Evolutionary conservation across 352 stramenopile species (phyloP).

Genomic region (Phytophthora nicotianae): DNA sequence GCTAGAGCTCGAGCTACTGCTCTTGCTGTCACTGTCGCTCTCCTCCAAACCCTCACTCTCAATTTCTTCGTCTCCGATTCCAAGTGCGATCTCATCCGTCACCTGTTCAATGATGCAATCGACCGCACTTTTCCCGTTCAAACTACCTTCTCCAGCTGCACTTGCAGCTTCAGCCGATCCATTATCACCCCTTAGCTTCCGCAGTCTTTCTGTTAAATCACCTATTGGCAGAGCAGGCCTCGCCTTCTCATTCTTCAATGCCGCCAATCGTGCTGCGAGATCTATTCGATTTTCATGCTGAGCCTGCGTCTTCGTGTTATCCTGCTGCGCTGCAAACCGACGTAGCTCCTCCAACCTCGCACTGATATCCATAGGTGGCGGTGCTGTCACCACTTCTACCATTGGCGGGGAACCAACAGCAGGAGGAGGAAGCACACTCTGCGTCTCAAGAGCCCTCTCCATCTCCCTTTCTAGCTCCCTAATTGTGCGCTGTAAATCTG

Average conservation of each 20-base stretch:
- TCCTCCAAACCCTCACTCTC: conserved; percentile 19
- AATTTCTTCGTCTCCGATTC: conserved; percentile 46
- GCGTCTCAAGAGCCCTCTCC: neutral
- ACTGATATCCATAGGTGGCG: conserved; percentile 32
- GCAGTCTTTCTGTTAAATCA: conserved; percentile 47
- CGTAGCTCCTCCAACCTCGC: conserved; percentile 49
- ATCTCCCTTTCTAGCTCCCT: conserved; percentile 13
- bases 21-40: conserved; percentile 20
- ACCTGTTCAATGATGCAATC: conserved; percentile 64
- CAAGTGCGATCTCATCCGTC: conserved; percentile 63
- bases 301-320: neutral
- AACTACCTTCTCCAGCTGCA: neutral
- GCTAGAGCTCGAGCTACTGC: conserved; percentile 15
- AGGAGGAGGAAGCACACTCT: neutral
- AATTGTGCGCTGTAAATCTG: conserved; percentile 46
- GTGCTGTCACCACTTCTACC: neutral
- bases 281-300: conserved; percentile 19
- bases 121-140: conserved; percentile 28
- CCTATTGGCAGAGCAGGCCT: conserved; percentile 24
- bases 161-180: neutral
- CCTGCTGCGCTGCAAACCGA: conserved; percentile 40
- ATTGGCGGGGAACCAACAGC: neutral
- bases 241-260: conserved; percentile 50
- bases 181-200: conserved; percentile 35
- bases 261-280: conserved; percentile 48